Evolutionary conservation across 495 filamentous ascomycete genomes (phyloP).

Genomic region (Mytilinidion resinicola): DNA sequence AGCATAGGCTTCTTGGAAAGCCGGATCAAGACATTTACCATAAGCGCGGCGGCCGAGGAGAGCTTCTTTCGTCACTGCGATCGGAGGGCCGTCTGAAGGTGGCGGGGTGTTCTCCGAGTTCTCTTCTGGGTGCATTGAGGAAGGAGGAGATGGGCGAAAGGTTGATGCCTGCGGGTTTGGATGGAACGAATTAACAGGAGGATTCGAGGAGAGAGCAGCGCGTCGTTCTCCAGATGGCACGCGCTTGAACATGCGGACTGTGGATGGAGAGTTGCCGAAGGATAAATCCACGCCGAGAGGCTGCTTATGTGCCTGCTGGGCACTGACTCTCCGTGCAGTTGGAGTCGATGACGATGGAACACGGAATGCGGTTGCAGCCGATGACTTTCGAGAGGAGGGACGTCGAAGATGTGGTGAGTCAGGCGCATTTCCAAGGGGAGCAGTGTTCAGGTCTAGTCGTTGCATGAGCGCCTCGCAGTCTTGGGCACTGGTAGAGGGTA

Average conservation of each 20-base stretch:
- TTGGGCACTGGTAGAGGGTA: slow-evolving; percentile 35
- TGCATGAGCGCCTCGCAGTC: slow-evolving; percentile 50
- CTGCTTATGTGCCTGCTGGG: slow-evolving; percentile 53
- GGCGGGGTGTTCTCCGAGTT: slow-evolving; percentile 29
- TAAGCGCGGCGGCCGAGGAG: slow-evolving; percentile 72
- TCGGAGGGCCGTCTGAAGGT: slow-evolving; percentile 6
- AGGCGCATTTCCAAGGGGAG: slow-evolving; percentile 24
- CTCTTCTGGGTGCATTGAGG: slow-evolving; percentile 16
- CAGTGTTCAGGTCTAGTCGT: slow-evolving; percentile 51
- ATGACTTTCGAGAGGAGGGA: slow-evolving; percentile 10
- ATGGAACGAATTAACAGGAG: slow-evolving; percentile 30
- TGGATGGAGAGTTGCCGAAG: slow-evolving; percentile 85
- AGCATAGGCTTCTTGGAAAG: slow-evolving; percentile 75
- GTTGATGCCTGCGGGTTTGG: slow-evolving; percentile 24
- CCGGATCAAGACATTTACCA: slow-evolving; percentile 67
- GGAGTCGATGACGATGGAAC: slow-evolving; percentile 27
- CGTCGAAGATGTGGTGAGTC: slow-evolving; percentile 12
- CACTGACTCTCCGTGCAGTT: slow-evolving; percentile 39
- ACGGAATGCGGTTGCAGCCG: slow-evolving; percentile 28
- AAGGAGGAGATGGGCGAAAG: slow-evolving; percentile 24
- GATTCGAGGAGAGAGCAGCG: slow-evolving; percentile 21
- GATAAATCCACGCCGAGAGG: slow-evolving; percentile 77
- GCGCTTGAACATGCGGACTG: slow-evolving; percentile 81
- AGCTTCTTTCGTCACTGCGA: slow-evolving; percentile 56
- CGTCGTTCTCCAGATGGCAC: slow-evolving; percentile 60